Evolutionary conservation across 2,329 filamentous ascomycete species (phyloP).

Genomic region (Trichoderma breve): DNA sequence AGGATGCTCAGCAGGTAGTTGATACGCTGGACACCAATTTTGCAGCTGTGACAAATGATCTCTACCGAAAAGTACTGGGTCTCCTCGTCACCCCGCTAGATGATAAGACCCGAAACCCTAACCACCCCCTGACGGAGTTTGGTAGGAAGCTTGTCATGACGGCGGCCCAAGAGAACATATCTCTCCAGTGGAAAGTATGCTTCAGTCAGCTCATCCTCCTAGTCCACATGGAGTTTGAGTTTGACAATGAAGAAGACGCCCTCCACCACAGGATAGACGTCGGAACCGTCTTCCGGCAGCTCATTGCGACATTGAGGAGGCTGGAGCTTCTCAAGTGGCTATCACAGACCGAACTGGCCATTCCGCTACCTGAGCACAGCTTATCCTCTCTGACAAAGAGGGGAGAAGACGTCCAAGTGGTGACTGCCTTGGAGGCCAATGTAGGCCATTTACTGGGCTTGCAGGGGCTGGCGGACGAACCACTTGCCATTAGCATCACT

Average conservation of each 20-base stretch:
- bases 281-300: slow-evolving; percentile 64
- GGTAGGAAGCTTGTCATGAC: slow-evolving; percentile 73
- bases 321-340: slow-evolving; percentile 74
- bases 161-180: slow-evolving; percentile 74
- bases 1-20: slow-evolving; percentile 70
- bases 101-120: slow-evolving; percentile 44
- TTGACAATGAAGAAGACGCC: slow-evolving; percentile 69
- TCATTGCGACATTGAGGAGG: slow-evolving; percentile 69
- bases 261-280: slow-evolving; percentile 62
- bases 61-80: slow-evolving; percentile 52
- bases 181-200: slow-evolving; percentile 69
- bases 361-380: slow-evolving; percentile 43
- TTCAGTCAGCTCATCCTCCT: slow-evolving; percentile 81
- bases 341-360: slow-evolving; percentile 54
- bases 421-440: slow-evolving; percentile 60
- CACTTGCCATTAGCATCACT: slow-evolving; percentile 60
- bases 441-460: slow-evolving; percentile 64
- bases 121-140: slow-evolving; percentile 65
- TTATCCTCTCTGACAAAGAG: slow-evolving; percentile 39
- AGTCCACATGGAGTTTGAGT: slow-evolving; percentile 81
- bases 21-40: slow-evolving; percentile 64
- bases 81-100: slow-evolving; percentile 48
- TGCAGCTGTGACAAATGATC: slow-evolving; percentile 53
- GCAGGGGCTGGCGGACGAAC: slow-evolving; percentile 48
- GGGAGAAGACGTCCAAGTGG: slow-evolving; percentile 45